Evolutionary conservation across 805 yeast genomes (phyloP).

Genomic region (Jamesozyma spencerorum): DNA sequence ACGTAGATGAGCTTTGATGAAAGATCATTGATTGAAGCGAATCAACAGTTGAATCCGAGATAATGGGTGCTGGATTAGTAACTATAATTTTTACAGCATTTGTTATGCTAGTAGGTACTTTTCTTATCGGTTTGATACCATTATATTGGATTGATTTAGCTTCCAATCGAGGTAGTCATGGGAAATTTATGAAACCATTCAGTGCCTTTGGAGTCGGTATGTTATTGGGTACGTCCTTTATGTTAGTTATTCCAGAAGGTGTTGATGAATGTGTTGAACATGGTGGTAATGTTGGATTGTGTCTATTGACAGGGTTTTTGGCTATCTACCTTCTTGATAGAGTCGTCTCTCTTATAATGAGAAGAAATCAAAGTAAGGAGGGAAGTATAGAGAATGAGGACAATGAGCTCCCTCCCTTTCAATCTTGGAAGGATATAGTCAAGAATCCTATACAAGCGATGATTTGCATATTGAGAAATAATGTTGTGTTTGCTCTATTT

Average conservation of each 20-base stretch:
- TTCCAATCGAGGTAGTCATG: not conserved
- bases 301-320: slow-evolving; percentile 42
- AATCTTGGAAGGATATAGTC: slow-evolving; percentile 16
- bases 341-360: slow-evolving; percentile 14
- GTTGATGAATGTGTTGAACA: slow-evolving; percentile 32
- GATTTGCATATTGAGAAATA: slow-evolving; percentile 32
- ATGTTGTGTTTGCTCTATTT: slow-evolving; percentile 48
- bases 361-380: not conserved
- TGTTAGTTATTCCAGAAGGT: slow-evolving; percentile 53
- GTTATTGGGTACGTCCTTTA: slow-evolving; percentile 44
- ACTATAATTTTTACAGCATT: slow-evolving; percentile 9
- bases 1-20: too few species aligned
- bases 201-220: slow-evolving; percentile 42
- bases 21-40: too few species aligned
- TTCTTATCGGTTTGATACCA: slow-evolving; percentile 17
- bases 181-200: slow-evolving; percentile 14
- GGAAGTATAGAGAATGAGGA: not conserved
- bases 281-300: slow-evolving; percentile 36
- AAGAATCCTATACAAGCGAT: slow-evolving; percentile 15
- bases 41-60: too few species aligned
- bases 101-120: slow-evolving; percentile 18
- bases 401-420: slow-evolving; percentile 1
- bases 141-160: not conserved
- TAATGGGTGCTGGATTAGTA: slow-evolving; percentile 7
- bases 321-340: slow-evolving; percentile 40